These are phyloP conservation scores for Debaryomyces tyrocola DNA, from an alignment of 805 yeast genomes.

Conservation along the genomic window DNA sequence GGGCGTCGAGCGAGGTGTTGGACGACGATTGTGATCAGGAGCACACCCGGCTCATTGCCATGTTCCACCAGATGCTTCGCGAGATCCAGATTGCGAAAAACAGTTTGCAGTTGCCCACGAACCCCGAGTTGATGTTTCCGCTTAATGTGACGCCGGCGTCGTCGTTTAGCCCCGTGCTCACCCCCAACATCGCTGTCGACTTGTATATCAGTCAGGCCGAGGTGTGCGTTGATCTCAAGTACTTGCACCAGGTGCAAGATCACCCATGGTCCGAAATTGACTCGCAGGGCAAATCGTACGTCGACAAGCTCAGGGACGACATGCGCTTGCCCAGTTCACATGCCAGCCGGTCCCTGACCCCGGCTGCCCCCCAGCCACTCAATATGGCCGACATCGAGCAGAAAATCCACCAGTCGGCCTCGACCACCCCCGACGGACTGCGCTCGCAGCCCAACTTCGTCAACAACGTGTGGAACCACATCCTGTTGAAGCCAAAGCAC, in stretches of 20 bases:
- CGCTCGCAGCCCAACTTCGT: conserved; percentile 12
- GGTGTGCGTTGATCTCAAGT: conserved; percentile 57
- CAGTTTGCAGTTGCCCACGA: conserved; percentile 40
- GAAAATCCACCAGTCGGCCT: conserved; percentile 12
- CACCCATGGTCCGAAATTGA: conserved; percentile 65
- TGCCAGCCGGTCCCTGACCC: conserved; percentile 4
- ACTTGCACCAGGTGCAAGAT: conserved; percentile 48
- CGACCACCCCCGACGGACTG: conserved; percentile 3
- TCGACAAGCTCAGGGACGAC: conserved; percentile 57
- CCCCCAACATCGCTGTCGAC: conserved; percentile 54
- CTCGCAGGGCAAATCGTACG: conserved; percentile 49
- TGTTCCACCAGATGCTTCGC: conserved; percentile 25
- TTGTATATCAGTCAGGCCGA: conserved; percentile 62
- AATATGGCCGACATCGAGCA: conserved; percentile 23
- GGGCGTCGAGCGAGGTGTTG: conserved; percentile 8
- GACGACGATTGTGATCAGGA: conserved; percentile 9
- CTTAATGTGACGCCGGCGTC: conserved; percentile 39
- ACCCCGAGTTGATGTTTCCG: conserved; percentile 59
- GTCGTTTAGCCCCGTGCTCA: conserved; percentile 45
- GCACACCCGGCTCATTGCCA: conserved; percentile 16
- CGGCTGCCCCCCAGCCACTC: conserved; percentile 16
- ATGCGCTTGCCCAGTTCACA: conserved; percentile 37
- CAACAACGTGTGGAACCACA: conserved; percentile 21
- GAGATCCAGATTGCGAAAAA: conserved; percentile 36
- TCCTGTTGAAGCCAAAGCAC: conserved; percentile 28